Percentiles rank a stretch among this genome's conserved stretches.
Evolutionary conservation across 1,139 yeast genomes (phyloP).

Genomic region (Chernovozyma aurita): DNA sequence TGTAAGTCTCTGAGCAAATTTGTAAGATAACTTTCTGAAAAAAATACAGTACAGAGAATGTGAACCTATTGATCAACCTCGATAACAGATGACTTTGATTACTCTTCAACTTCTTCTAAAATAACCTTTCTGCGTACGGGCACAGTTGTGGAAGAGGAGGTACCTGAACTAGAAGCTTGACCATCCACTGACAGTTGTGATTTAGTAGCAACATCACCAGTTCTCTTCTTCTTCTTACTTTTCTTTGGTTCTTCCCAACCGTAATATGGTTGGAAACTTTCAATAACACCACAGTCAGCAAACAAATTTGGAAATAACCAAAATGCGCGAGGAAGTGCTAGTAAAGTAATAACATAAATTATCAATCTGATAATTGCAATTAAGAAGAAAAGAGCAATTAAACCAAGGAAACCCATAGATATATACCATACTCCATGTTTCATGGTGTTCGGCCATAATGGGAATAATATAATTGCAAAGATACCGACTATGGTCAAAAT

Average conservation of each 20-base stretch:
- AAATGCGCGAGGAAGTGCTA: conserved; percentile 63
- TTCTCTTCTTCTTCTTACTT: conserved; percentile 18
- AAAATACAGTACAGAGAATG: no score
- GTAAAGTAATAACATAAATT: conserved; percentile 59
- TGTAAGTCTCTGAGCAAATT: no score
- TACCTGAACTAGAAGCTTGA: conserved; percentile 11
- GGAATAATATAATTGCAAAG: conserved; percentile 80
- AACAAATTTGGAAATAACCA: conserved; percentile 97
- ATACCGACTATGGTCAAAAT: conserved; percentile 61
- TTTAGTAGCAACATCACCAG: conserved; percentile 8
- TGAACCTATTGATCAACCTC: no score
- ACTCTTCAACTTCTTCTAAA: conserved; percentile 48
- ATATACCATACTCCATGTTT: conserved; percentile 88
- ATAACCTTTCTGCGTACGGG: conserved; percentile 27
- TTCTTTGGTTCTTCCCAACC: conserved; percentile 70
- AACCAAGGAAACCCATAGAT: conserved; percentile 70
- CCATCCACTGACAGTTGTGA: conserved; percentile 8
- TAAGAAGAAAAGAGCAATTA: conserved; percentile 71
- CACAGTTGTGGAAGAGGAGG: conserved; percentile 10
- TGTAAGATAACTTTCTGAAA: no score
- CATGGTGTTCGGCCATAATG: conserved; percentile 92
- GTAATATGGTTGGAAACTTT: conserved; percentile 84
- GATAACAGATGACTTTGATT: no score
- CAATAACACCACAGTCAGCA: conserved; percentile 92
- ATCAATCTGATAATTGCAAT: conserved; percentile 78